A percentile compares a stretch with the other conserved stretches of the same genome.
These are phyloP conservation scores for Hydnomerulius pinastri DNA, from an alignment of 768 basidiomycete species.

Conservation along the genomic window DNA sequence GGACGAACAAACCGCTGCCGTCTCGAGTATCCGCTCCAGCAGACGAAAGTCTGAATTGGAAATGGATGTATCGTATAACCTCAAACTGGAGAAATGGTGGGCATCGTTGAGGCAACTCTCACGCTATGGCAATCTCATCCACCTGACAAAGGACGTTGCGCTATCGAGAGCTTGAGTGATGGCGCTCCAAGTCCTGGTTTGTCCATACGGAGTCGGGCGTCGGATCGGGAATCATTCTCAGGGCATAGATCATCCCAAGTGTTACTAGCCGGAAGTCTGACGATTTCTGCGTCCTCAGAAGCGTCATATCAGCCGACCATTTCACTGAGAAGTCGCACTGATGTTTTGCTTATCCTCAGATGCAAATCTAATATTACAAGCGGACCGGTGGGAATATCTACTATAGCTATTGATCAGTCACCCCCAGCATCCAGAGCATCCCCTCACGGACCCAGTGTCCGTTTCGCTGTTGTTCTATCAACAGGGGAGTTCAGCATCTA, in stretches of 20 bases:
- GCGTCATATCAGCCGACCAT: constrained; percentile 23
- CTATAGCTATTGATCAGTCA: constrained; percentile 77
- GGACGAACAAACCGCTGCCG: constrained; percentile 61
- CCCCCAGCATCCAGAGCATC: constrained; percentile 43
- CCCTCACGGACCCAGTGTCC: constrained; percentile 32
- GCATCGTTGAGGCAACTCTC: constrained; percentile 20
- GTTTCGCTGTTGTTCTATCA: constrained; percentile 62
- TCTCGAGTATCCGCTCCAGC: constrained; percentile 40
- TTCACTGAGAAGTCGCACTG: constrained; percentile 20
- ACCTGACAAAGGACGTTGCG: constrained; percentile 59
- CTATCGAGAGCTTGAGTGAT: constrained; percentile 38
- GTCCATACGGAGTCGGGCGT: constrained; percentile 1
- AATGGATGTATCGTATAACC: constrained; percentile 85
- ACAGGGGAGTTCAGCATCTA: constrained; percentile 70
- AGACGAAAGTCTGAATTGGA: constrained; percentile 60
- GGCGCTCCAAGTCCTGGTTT: background rate
- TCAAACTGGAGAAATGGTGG: constrained; percentile 80
- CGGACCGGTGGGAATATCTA: constrained; percentile 49
- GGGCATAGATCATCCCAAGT: constrained; percentile 39
- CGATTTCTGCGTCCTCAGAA: constrained; percentile 55
- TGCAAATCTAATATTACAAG: constrained; percentile 42
- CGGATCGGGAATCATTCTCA: constrained; percentile 3
- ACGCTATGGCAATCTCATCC: constrained; percentile 20
- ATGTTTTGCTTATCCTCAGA: constrained; percentile 40
- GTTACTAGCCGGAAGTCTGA: constrained; percentile 60